Base-by-base conservation (phyloP, 106 monocot species). In the Platanthera zijinensis region DNA sequence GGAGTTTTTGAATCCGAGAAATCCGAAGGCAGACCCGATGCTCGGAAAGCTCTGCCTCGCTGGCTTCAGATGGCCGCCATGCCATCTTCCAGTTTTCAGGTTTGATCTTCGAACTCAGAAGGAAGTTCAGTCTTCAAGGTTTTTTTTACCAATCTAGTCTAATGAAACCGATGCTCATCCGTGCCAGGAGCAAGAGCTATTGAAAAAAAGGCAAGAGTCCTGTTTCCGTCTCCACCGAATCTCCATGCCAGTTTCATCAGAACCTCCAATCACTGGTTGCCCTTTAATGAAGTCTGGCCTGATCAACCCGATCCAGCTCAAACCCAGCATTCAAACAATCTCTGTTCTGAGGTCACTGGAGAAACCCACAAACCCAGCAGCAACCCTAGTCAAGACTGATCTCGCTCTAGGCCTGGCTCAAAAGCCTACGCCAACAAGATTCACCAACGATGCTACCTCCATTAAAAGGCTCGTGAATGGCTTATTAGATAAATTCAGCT, bases 401-500 rank as follows among this genome's bases (percentile, higher is more conserved):
- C 84, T 92, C 7, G 76, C 79, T 6, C 83, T 92, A 2, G 86
- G 89, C 4, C 50, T 8, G 12, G 72, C 77, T 50, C 72, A 51
- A 57, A 83, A 77, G 75, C 39, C 50, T 19, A 1, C n/a, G 5
- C 22, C 17, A 46, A 46, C 45, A 1, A 52, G 46, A 8, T 50
- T 69, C 39, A 50, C 51, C 50, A 69, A 78, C 10, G 96, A 91
- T 28, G 51, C 78, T 0, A 84, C 91, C 13, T 91, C 93, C 5
- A 86, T 93, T 81, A 93, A 93, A 77, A 84, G 82, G 69, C 82
- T 97, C 14, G 79, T 87, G 72, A 89, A 87, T 18, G 91, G 89
- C 4, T 80, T 97, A 11, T 68, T 74, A 1, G 96, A 91, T 76
- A 97, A 87, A 76, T 89, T 97, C 21, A 50, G 77, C 8, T 93